Evolutionary conservation across 805 yeast genomes (phyloP).

Genomic region (Yarrowia keelungensis): DNA sequence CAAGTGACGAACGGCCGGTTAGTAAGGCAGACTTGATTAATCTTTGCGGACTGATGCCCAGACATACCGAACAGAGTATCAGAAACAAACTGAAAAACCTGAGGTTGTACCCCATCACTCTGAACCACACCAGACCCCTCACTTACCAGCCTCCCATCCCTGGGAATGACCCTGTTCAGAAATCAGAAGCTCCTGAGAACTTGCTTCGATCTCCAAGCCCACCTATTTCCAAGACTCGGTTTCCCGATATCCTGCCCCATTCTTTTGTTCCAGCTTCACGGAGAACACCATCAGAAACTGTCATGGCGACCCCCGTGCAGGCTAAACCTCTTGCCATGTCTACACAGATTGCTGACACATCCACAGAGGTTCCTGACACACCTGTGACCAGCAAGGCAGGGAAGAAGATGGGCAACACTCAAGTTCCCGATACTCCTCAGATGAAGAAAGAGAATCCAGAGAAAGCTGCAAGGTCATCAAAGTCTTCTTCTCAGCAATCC

Average conservation of each 20-base stretch:
- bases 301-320: background rate
- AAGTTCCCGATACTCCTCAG: background rate
- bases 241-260: background rate
- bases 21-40: background rate
- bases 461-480: too few relatives aligned
- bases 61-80: background rate
- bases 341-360: background rate
- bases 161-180: background rate
- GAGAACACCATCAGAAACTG: background rate
- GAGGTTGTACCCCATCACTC: background rate
- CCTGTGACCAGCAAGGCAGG: background rate
- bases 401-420: background rate
- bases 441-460: background rate
- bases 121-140: background rate
- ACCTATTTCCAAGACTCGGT: background rate
- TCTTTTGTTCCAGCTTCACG: background rate
- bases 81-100: background rate
- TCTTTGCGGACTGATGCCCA: background rate
- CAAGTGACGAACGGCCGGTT: background rate
- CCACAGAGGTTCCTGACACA: background rate
- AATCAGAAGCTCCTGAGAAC: background rate
- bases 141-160: background rate
- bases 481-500: background rate
- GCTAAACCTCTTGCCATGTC: constrained; percentile 1
- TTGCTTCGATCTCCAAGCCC: background rate